Evolutionary conservation across 768 basidiomycete genomes (phyloP).

Genomic region (Phylloporus arenicola): DNA sequence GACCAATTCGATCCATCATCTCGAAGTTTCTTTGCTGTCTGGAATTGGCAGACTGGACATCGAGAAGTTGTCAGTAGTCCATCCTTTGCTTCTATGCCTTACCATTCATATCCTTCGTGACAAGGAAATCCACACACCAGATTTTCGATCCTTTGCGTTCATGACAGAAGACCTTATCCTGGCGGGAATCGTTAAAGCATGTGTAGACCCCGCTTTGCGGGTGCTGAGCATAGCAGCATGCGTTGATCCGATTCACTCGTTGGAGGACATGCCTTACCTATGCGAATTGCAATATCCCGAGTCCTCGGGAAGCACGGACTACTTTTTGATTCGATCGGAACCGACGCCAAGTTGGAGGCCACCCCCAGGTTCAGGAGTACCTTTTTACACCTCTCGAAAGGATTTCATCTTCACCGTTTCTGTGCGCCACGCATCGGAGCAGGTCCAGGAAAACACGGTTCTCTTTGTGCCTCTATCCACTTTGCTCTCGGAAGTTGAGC

Average conservation of each 20-base stretch:
- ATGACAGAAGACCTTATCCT: constrained; percentile 29
- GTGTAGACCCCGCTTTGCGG: constrained; percentile 8
- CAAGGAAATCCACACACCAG: constrained; percentile 18
- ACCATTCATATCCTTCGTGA: constrained; percentile 1
- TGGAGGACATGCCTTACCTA: constrained; percentile 14
- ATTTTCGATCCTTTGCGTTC: constrained; percentile 32
- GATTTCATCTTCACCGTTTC: constrained; percentile 32
- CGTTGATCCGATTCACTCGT: background rate
- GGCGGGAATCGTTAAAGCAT: constrained; percentile 10
- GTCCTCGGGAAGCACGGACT: constrained; percentile 9
- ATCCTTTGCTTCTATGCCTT: background rate
- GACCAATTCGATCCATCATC: constrained; percentile 5
- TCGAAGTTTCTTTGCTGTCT: constrained; percentile 23
- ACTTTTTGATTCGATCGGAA: constrained; percentile 31
- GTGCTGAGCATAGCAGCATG: constrained; percentile 17
- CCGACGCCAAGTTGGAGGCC: constrained; percentile 27
- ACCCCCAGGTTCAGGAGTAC: constrained; percentile 6
- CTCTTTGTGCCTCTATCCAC: constrained; percentile 31
- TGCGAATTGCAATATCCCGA: constrained; percentile 27
- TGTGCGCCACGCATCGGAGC: constrained; percentile 12
- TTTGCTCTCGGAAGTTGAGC: constrained; percentile 21
- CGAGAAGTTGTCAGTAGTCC: constrained; percentile 24
- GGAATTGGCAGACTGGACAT: constrained; percentile 32
- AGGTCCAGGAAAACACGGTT: constrained; percentile 12
- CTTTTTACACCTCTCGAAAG: constrained; percentile 20